A percentile compares a stretch with the other conserved stretches of the same genome.
Conservation (phyloP, 2,329 filamentous ascomycete genomes). For the Trichophyton equinum region DNA sequence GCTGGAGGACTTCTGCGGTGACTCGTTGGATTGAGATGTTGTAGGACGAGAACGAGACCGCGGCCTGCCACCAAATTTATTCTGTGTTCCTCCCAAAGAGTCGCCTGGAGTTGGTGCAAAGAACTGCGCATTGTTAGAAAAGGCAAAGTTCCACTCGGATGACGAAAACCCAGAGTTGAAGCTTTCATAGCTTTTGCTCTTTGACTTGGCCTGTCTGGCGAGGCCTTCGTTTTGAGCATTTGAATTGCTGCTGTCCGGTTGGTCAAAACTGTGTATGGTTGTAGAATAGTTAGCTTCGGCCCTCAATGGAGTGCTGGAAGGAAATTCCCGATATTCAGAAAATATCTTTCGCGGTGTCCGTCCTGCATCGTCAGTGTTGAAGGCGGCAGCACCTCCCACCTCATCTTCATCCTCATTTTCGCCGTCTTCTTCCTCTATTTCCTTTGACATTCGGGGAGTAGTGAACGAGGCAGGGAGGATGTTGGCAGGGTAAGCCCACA, state of each 20-base stretch:
- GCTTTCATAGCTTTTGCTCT: constrained; percentile 24
- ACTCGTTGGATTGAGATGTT: constrained; percentile 13
- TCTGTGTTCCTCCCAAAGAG: neutral
- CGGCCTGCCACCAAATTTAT: neutral
- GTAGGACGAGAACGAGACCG: constrained; percentile 11
- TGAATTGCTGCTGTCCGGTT: neutral
- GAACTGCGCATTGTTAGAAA: constrained; percentile 25
- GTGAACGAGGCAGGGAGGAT: neutral
- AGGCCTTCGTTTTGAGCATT: neutral
- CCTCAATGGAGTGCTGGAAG: neutral
- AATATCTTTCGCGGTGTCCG: neutral
- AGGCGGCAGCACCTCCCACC: neutral
- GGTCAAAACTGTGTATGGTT: neutral
- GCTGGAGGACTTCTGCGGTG: neutral
- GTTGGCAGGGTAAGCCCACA: constrained; percentile 5
- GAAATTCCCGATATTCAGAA: neutral
- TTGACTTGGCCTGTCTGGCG: constrained; percentile 16
- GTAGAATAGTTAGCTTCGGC: neutral
- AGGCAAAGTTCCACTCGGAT: constrained; percentile 29
- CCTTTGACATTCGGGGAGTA: neutral
- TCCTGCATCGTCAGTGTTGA: constrained; percentile 1
- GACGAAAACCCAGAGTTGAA: constrained; percentile 31
- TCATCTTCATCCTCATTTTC: neutral
- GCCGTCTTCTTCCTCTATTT: neutral
- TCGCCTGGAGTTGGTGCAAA: constrained; percentile 22